Conservation (phyloP, 1,284 basidiomycete genomes). For the Veloboletus limbatus region DNA sequence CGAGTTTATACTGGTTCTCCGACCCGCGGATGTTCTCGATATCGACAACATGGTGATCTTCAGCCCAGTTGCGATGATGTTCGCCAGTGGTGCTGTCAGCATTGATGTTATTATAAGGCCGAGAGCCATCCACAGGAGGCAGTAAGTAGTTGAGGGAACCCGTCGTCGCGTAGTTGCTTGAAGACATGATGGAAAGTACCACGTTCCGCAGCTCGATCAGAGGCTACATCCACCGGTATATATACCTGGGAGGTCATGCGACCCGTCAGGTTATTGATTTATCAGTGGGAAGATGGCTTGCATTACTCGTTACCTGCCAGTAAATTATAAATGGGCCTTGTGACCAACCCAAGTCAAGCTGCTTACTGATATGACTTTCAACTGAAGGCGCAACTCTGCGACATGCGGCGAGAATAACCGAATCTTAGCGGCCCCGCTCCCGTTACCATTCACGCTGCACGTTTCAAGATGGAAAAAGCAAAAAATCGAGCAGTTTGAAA, state of each 20-base stretch:
- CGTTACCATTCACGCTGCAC: no score
- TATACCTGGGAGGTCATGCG: background rate
- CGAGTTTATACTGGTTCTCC: slow-evolving; percentile 42
- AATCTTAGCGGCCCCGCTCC: no score
- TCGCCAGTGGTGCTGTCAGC: slow-evolving; percentile 10
- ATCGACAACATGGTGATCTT: slow-evolving; percentile 15
- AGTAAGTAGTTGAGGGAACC: slow-evolving; percentile 19
- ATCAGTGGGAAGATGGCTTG: background rate
- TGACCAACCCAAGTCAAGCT: no score
- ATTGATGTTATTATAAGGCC: slow-evolving; percentile 15
- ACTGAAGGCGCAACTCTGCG: no score
- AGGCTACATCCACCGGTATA: slow-evolving; percentile 7
- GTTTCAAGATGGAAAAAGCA: no score
- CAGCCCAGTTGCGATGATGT: slow-evolving; percentile 15
- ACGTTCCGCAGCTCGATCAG: no score
- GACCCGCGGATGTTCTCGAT: slow-evolving; percentile 45
- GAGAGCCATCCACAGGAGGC: slow-evolving; percentile 24
- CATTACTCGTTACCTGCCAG: background rate
- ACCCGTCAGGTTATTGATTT: no score
- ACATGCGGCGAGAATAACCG: no score
- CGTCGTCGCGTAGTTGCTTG: slow-evolving; percentile 19
- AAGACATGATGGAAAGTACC: slow-evolving; percentile 16
- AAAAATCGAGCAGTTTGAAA: no score
- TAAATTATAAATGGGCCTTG: slow-evolving; percentile 8
- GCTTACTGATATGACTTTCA: no score